Conservation (phyloP, 768 basidiomycete species). For the Mrakia gelida region DNA sequence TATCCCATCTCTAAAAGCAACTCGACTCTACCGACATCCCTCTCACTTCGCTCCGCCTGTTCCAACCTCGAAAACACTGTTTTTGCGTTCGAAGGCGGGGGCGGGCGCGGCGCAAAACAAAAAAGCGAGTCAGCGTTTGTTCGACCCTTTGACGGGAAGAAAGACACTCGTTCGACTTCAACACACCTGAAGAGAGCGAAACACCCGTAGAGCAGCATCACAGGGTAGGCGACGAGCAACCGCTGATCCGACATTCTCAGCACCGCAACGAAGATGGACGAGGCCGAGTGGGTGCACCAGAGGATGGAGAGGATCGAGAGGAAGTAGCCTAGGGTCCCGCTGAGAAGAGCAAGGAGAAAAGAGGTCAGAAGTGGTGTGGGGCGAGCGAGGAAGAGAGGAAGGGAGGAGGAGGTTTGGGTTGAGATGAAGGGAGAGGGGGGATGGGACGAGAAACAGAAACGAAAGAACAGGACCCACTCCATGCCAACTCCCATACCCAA, state of each 20-base stretch:
- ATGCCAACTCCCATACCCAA: slow-evolving; percentile 80
- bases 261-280: slow-evolving; percentile 90
- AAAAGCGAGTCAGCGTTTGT: background rate
- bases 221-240: slow-evolving; percentile 91
- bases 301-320: slow-evolving; percentile 75
- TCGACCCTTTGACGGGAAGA: background rate
- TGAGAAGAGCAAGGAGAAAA: slow-evolving; percentile 42
- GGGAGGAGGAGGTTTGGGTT: no score
- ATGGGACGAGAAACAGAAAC: slow-evolving; percentile 16
- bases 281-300: slow-evolving; percentile 97
- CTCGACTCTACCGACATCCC: no score
- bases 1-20: no score
- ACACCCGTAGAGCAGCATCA: slow-evolving; percentile 88
- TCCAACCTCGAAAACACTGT: background rate
- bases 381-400: background rate
- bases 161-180: background rate
- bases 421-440: background rate
- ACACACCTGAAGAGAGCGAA: slow-evolving; percentile 73
- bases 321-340: slow-evolving; percentile 78
- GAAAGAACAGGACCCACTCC: slow-evolving; percentile 60
- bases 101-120: no score
- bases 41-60: background rate
- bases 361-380: background rate
- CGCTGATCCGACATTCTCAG: slow-evolving; percentile 93
- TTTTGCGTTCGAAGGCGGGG: background rate